These are phyloP conservation scores for Cercospora janseana DNA, from an alignment of 2,329 filamentous ascomycete species.

Conservation along the genomic window DNA sequence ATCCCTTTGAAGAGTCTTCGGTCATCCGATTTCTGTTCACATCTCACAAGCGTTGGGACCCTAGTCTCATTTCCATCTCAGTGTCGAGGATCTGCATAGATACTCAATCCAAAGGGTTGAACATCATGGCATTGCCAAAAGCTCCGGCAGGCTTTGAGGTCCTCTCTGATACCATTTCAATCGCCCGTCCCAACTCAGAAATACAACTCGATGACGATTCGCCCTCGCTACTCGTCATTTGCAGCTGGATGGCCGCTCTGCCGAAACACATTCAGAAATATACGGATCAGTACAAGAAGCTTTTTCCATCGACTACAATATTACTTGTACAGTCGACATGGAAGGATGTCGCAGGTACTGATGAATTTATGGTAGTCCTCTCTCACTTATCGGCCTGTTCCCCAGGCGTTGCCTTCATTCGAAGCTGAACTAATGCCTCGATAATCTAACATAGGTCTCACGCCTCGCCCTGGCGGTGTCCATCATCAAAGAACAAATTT, in stretches of 20 bases:
- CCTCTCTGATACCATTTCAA: constrained; percentile 15
- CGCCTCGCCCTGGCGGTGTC: constrained; percentile 1
- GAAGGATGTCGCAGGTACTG: constrained; percentile 20
- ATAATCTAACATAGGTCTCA: neutral
- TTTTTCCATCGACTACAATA: constrained; percentile 32
- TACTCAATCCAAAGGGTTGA: neutral
- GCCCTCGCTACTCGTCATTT: constrained; percentile 14
- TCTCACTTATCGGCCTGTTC: too few relatives aligned
- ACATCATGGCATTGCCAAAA: constrained; percentile 5
- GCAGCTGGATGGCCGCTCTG: constrained; percentile 33
- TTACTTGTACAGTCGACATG: constrained; percentile 34
- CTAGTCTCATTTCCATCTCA: too few relatives aligned
- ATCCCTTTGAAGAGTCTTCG: too few relatives aligned
- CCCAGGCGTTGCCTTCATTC: neutral
- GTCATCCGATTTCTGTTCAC: too few relatives aligned
- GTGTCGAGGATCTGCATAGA: too few relatives aligned
- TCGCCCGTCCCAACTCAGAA: neutral
- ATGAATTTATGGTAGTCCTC: constrained; percentile 11
- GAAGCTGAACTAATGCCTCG: neutral
- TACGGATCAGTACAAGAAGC: constrained; percentile 29
- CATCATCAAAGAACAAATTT: neutral
- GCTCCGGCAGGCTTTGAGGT: constrained; percentile 9
- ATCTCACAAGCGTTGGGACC: too few relatives aligned
- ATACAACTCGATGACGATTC: neutral
- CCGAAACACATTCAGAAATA: constrained; percentile 38